Percentiles rank a stretch among this genome's conserved stretches.
Evolutionary conservation across 2,329 filamentous ascomycete genomes (phyloP).

Genomic region (Periconia digitata): DNA sequence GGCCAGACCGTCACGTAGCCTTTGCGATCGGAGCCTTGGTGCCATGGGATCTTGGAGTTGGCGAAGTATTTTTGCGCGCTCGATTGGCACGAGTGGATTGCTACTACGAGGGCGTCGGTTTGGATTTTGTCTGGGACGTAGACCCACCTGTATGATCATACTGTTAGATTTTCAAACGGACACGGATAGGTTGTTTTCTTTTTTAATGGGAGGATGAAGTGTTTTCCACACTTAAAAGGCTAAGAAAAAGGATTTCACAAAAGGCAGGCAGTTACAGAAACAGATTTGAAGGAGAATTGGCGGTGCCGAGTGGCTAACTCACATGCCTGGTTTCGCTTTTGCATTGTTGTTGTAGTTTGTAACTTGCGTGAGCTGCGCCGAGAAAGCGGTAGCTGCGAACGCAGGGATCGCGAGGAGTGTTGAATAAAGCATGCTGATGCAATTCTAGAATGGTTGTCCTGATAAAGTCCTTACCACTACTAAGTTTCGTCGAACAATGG

Average conservation of each 20-base stretch:
- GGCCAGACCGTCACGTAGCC: constrained; percentile 36
- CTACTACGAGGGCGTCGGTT: constrained; percentile 30
- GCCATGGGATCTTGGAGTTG: constrained; percentile 33
- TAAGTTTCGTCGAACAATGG: too few relatives aligned
- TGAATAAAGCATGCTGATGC: constrained; percentile 16
- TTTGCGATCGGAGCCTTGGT: constrained; percentile 31
- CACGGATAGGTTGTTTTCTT: constrained; percentile 1
- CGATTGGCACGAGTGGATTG: constrained; percentile 35
- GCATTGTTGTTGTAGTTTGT: constrained; percentile 29
- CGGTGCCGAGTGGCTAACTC: too few relatives aligned
- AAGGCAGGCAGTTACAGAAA: too few relatives aligned
- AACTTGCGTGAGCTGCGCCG: constrained; percentile 30
- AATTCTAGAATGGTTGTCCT: too few relatives aligned
- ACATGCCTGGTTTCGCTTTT: constrained; percentile 31
- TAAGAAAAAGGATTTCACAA: too few relatives aligned
- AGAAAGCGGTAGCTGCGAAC: constrained; percentile 15
- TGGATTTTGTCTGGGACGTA: constrained; percentile 31
- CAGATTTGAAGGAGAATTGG: not conserved
- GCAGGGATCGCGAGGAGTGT: constrained; percentile 14
- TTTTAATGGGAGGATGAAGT: not conserved
- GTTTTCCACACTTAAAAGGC: too few relatives aligned
- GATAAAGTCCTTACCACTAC: too few relatives aligned
- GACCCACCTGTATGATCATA: constrained; percentile 36
- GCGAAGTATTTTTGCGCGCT: constrained; percentile 32
- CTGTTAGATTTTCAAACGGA: too few relatives aligned